Evolutionary conservation across 176 grass and related monocot species (phyloP).

Genomic region (Juncus inflexus): DNA sequence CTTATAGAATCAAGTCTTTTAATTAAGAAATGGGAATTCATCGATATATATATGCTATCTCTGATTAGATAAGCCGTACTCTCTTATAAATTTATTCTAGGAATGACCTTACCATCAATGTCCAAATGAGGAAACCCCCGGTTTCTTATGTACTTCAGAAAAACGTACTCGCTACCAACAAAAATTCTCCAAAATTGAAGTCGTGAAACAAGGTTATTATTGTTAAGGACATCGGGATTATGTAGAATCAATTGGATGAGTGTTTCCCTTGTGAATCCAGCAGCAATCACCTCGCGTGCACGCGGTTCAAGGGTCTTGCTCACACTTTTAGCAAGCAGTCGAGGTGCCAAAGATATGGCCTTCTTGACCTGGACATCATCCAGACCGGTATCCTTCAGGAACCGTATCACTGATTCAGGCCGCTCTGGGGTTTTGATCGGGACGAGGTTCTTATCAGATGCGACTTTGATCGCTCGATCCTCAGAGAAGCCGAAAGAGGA

Average conservation of each 20-base stretch:
- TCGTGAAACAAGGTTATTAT: not conserved
- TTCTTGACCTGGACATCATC: conserved; percentile 12
- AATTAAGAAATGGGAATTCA: too few relatives aligned
- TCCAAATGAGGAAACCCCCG: not conserved
- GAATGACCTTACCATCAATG: not conserved
- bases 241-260: conserved; percentile 14
- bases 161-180: conserved; percentile 8
- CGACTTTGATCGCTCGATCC: not conserved
- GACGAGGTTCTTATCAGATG: not conserved
- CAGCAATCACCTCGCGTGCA: not conserved
- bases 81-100: not conserved
- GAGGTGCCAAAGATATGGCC: conserved; percentile 10
- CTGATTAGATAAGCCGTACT: not conserved
- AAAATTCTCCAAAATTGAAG: conserved; percentile 21
- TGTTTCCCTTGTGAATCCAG: not conserved
- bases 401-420: not conserved
- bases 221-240: not conserved
- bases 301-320: not conserved
- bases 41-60: not conserved
- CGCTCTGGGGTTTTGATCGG: not conserved
- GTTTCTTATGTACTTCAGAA: not conserved
- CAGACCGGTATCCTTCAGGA: conserved; percentile 9
- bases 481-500: conserved; percentile 12
- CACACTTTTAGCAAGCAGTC: not conserved
- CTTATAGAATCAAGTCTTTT: too few relatives aligned